Percentiles rank a stretch among this genome's conserved stretches.
Evolutionary conservation across 2,329 filamentous ascomycete genomes (phyloP).

Genomic region (Trichoderma hamatum): DNA sequence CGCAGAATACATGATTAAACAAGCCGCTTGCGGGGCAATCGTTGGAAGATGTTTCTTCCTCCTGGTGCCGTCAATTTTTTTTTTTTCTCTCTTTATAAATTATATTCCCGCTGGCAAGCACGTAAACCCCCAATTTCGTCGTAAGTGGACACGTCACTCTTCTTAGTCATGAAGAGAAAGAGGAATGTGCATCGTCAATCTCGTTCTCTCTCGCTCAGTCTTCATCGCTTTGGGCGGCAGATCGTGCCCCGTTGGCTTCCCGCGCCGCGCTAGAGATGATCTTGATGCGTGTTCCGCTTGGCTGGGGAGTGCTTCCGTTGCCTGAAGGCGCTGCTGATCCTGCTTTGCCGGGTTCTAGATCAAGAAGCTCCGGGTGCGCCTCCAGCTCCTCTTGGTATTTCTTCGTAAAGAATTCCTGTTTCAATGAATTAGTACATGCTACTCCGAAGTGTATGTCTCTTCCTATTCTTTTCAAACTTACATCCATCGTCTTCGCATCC

Average conservation of each 20-base stretch:
- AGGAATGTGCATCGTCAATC: conserved; percentile 14
- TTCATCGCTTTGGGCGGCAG: conserved; percentile 55
- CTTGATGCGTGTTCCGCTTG: conserved; percentile 69
- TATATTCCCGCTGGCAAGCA: conserved; percentile 19
- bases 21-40: conserved; percentile 25
- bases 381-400: conserved; percentile 58
- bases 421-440: conserved; percentile 40
- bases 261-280: conserved; percentile 55
- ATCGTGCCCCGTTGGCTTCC: conserved; percentile 45
- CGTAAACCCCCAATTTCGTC: conserved; percentile 8
- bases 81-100: conserved; percentile 17
- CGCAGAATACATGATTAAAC: conserved; percentile 33
- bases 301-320: conserved; percentile 66
- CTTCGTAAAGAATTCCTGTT: conserved; percentile 59
- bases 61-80: conserved; percentile 22
- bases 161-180: conserved; percentile 6
- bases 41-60: conserved; percentile 18
- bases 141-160: conserved; percentile 14
- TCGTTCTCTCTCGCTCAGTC: conserved; percentile 42
- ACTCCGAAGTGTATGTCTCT: background rate
- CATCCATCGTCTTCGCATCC: conserved; percentile 92
- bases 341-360: conserved; percentile 53
- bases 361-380: conserved; percentile 58
- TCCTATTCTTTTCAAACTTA: conserved; percentile 49
- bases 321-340: conserved; percentile 55